Evolutionary conservation across 345 rosid genomes (phyloP).

Genomic region (Bruguiera sexangula): DNA sequence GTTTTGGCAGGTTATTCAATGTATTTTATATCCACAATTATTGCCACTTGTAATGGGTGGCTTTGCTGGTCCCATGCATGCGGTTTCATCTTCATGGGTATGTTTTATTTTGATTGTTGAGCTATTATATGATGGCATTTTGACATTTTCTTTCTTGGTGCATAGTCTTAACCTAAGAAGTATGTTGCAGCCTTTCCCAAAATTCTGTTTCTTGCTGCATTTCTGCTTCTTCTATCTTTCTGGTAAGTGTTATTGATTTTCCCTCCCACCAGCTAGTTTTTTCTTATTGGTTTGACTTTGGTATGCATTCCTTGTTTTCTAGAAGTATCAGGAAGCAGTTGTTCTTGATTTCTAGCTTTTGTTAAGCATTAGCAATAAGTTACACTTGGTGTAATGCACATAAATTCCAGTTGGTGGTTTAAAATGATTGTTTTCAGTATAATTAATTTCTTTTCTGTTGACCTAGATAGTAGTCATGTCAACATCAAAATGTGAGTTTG

Average conservation of each 20-base stretch:
- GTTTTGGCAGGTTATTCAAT: constrained; percentile 34
- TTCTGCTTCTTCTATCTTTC: constrained; percentile 60
- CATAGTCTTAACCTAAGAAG: constrained; percentile 4
- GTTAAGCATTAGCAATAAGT: too few relatives aligned
- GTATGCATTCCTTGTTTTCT: too few relatives aligned
- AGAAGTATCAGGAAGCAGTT: too few relatives aligned
- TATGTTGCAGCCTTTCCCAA: constrained; percentile 55
- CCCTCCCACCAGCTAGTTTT: too few relatives aligned
- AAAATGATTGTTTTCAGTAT: too few relatives aligned
- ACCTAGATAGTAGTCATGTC: too few relatives aligned
- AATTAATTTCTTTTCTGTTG: too few relatives aligned
- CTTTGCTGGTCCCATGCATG: constrained; percentile 39
- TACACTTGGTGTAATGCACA: too few relatives aligned
- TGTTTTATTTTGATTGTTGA: background rate
- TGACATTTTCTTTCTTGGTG: background rate
- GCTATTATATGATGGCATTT: background rate
- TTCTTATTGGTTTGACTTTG: too few relatives aligned
- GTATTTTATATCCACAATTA: constrained; percentile 27
- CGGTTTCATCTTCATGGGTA: constrained; percentile 48
- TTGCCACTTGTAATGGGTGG: constrained; percentile 39
- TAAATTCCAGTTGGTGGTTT: too few relatives aligned
- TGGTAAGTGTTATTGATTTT: constrained; percentile 36
- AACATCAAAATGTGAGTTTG: too few relatives aligned
- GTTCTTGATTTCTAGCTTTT: too few relatives aligned
- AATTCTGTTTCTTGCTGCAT: constrained; percentile 54